A percentile compares a stretch with the other conserved stretches of the same genome.
These are phyloP conservation scores for Cystobasidiopsis lactophilus DNA, from an alignment of 768 basidiomycete genomes.

Conservation along the genomic window DNA sequence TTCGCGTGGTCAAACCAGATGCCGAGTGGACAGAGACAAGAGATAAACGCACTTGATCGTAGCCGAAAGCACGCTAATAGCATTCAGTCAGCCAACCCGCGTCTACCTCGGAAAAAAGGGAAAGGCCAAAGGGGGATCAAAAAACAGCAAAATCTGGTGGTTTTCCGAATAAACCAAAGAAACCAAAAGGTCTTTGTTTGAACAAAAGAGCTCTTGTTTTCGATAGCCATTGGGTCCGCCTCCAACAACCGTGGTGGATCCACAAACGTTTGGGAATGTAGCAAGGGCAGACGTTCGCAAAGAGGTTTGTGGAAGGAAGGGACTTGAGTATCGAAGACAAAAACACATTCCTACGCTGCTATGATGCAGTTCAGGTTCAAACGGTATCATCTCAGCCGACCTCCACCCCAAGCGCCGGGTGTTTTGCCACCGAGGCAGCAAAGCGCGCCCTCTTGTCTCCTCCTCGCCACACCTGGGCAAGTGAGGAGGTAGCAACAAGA, in stretches of 20 bases:
- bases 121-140: background rate
- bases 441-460: too few relatives aligned
- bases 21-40: background rate
- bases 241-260: too few relatives aligned
- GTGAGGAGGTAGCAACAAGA: too few relatives aligned
- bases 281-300: too few relatives aligned
- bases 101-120: background rate
- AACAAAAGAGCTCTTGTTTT: conserved; percentile 27
- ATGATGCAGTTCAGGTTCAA: conserved; percentile 81
- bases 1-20: background rate
- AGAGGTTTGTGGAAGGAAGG: too few relatives aligned
- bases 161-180: conserved; percentile 22
- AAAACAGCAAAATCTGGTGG: background rate
- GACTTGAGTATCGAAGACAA: too few relatives aligned
- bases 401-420: too few relatives aligned
- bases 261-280: too few relatives aligned
- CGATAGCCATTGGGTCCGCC: too few relatives aligned
- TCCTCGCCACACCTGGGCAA: too few relatives aligned
- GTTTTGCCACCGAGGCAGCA: too few relatives aligned
- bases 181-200: conserved; percentile 12
- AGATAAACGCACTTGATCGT: conserved; percentile 13
- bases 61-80: conserved; percentile 17
- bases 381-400: conserved; percentile 83
- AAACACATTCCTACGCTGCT: conserved; percentile 99
- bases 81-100: background rate